A percentile compares a stretch with the other conserved stretches of the same genome.
phyloP scores from a whole-genome alignment of 257 asterid genomes.

The Apocynum venetum region DNA sequence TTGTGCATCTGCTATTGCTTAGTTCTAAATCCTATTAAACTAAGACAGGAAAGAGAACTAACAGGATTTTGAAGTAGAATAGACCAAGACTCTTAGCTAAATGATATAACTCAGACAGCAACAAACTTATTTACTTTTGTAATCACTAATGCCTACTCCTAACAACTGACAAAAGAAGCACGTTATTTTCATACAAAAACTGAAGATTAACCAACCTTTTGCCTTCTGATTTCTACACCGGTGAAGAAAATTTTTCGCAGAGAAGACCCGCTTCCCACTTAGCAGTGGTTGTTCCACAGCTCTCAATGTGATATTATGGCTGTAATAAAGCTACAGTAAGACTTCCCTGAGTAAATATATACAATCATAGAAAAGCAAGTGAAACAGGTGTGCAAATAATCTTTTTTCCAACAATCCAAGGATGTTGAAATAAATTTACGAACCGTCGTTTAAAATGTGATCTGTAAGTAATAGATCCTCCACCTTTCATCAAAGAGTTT shows the following conservation, averaged over 20 bases:
- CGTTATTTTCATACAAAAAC: no score
- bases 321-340: conserved; percentile 21
- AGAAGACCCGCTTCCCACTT: conserved; percentile 35
- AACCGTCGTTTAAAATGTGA: conserved; percentile 46
- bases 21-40: not conserved
- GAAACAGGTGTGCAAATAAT: not conserved
- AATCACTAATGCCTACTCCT: not conserved
- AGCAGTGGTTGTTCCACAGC: conserved; percentile 48
- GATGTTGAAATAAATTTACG: conserved; percentile 7
- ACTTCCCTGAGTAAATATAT: not conserved
- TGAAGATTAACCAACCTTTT: conserved; percentile 41
- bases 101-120: not conserved
- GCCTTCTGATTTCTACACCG: conserved; percentile 32
- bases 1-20: not conserved
- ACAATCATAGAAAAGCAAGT: not conserved
- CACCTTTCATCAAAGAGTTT: conserved; percentile 35
- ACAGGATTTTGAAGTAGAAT: not conserved
- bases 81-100: not conserved
- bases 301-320: conserved; percentile 50
- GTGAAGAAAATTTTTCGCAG: conserved; percentile 54
- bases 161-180: not conserved
- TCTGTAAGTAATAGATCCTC: conserved; percentile 41
- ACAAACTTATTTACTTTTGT: not conserved
- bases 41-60: not conserved
- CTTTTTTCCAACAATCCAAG: not conserved